Percentiles rank a stretch among this genome's conserved stretches.
Evolutionary conservation across 2,329 filamentous ascomycete genomes (phyloP).

Genomic region (Cytospora chrysosperma): DNA sequence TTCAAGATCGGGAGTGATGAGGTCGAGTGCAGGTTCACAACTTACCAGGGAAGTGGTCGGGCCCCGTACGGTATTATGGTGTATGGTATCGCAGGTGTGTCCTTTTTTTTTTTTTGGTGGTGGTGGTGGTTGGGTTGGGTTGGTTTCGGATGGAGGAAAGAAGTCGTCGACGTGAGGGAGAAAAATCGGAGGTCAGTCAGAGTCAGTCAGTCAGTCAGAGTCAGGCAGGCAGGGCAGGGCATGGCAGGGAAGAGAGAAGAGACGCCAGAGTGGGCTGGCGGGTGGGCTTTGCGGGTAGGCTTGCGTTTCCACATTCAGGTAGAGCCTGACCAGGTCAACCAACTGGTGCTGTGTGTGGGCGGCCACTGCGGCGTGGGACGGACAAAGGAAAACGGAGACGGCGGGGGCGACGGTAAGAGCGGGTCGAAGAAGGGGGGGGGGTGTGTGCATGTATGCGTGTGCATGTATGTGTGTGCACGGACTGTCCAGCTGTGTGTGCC

Average conservation of each 20-base stretch:
- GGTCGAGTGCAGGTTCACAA: not conserved
- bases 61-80: not conserved
- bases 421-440: no score
- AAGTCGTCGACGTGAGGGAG: conserved; percentile 1
- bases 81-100: not conserved
- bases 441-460: not conserved
- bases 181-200: conserved; percentile 13
- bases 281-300: not conserved
- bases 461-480: not conserved
- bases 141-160: not conserved
- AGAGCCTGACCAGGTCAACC: no score
- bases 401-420: not conserved
- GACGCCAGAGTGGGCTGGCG: not conserved
- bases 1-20: not conserved
- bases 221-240: no score
- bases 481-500: not conserved
- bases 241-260: no score
- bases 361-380: not conserved
- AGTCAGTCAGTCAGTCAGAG: conserved; percentile 11
- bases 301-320: not conserved
- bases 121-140: no score
- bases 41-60: not conserved
- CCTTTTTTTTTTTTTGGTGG: no score
- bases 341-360: not conserved
- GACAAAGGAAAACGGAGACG: not conserved